A percentile compares a stretch with the other conserved stretches of the same genome.
These are phyloP conservation scores for Epichloe baconii DNA, from an alignment of 2,329 filamentous ascomycete species.

Conservation along the genomic window DNA sequence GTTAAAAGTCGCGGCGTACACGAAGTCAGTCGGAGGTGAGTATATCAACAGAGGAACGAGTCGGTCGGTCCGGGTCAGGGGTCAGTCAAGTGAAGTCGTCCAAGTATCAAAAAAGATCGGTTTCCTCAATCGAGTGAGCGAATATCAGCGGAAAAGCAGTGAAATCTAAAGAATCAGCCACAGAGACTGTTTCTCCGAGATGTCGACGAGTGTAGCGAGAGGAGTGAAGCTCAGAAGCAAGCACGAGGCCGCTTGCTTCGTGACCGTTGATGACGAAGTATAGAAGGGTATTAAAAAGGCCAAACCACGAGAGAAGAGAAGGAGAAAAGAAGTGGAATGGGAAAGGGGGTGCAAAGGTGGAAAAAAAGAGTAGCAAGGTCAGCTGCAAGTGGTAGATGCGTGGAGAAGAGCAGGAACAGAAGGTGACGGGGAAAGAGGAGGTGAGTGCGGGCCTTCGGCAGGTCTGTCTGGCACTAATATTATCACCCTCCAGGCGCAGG, in stretches of 20 bases:
- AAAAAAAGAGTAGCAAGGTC: background rate
- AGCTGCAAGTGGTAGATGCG: background rate
- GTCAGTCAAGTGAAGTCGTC: constrained; percentile 3
- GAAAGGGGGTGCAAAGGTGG: background rate
- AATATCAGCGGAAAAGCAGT: background rate
- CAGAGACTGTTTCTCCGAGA: background rate
- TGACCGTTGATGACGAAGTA: background rate
- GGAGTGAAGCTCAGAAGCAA: background rate
- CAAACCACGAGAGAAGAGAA: background rate
- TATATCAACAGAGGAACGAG: background rate
- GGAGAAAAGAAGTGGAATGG: background rate
- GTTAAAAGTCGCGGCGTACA: background rate
- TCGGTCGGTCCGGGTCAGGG: background rate
- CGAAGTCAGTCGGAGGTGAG: background rate
- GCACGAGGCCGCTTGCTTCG: background rate
- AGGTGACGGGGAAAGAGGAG: background rate
- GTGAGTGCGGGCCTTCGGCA: too few relatives aligned
- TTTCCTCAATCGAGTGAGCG: background rate
- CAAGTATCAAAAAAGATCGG: background rate
- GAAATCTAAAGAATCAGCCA: background rate
- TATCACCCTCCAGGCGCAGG: background rate
- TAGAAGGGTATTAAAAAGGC: background rate
- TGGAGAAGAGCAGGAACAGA: background rate
- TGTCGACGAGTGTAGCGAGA: background rate
- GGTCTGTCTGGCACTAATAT: too few relatives aligned